A percentile compares a stretch with the other conserved stretches of the same genome.
Evolutionary conservation across 805 yeast species (phyloP).

Genomic region (Saccharomyces mikatae): DNA sequence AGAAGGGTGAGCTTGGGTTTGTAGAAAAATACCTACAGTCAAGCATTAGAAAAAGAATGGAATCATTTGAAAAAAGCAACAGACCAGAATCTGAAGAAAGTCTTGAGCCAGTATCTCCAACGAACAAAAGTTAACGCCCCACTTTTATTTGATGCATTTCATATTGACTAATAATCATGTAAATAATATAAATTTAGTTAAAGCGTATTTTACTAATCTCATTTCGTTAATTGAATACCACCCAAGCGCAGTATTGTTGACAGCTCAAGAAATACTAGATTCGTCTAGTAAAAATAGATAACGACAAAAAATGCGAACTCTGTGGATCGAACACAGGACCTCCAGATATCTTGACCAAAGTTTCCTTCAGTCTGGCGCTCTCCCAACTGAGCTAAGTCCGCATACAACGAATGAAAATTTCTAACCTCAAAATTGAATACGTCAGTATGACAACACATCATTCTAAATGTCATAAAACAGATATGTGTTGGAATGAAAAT

Average conservation of each 20-base stretch:
- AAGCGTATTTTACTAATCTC: background rate
- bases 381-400: slow-evolving; percentile 40
- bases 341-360: slow-evolving; percentile 36
- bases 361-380: slow-evolving; percentile 38
- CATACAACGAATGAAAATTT: no score
- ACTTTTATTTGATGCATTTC: background rate
- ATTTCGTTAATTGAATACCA: no score
- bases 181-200: background rate
- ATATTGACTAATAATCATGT: background rate
- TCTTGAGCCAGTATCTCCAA: background rate
- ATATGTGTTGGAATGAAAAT: no score
- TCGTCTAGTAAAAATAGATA: no score
- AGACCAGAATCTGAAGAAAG: background rate
- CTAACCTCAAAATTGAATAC: no score
- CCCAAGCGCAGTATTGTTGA: no score
- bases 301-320: slow-evolving; percentile 40
- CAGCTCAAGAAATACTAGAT: background rate
- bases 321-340: slow-evolving; percentile 89
- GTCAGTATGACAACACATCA: no score
- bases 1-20: slow-evolving; percentile 39
- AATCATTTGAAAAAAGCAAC: background rate
- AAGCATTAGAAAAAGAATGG: slow-evolving; percentile 26
- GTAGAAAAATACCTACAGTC: slow-evolving; percentile 42
- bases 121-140: background rate
- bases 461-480: no score